Base-by-base conservation (phyloP, 805 yeast genomes). In the Clavispora fructus region DNA sequence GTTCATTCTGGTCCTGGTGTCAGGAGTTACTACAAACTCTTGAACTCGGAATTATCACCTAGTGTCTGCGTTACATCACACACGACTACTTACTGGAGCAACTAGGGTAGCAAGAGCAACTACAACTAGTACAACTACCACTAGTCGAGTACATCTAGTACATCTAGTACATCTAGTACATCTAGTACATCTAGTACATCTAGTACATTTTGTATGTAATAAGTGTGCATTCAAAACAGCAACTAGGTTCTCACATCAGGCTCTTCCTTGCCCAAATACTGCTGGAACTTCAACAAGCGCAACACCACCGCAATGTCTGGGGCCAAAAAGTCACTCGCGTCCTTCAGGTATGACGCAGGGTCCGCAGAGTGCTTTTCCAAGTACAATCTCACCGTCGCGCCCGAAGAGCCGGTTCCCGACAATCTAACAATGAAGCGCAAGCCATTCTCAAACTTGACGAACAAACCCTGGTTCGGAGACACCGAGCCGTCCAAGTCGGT, bases 391-490 rank as follows among this genome's bases (percentile, higher is more conserved):
- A 94, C 90, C 6, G 99, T 92, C 17, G 99, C 98, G 41, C 99
- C 99, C 1, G 96, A 84, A 1, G 97, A 90, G 13, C 99, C 99
- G 2, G 99, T 92, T 46, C 99, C 99, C 0, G 97, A 89, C 53
- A 94, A 75, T 67, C 99, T 84, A 44, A 89, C 86, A 32, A 94
- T 87, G 44, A 91, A 80, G 64, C 97, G 80, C 49, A 87, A 77
- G 6, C 97, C 97, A 58, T 83, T 83, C 42, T 78, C 79, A 52
- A 90, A 78, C 67, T 85, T 90, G 53, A 90, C 84, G 59, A 74
- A 91, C 44, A 94, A 77, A 32, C 99, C 99, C 73, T 92, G 99
- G 61, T 90, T 81, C 5, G 66, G 61, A 3, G 96, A 87, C 6
- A 92, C 90, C 1, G 92, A 82, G 28, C 98, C 98, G 65, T 94